Evolutionary conservation across 1,284 basidiomycete genomes (phyloP), one percentile per base, ranked within the genome.

Genomic region (Termitomyces sp.): DNA sequence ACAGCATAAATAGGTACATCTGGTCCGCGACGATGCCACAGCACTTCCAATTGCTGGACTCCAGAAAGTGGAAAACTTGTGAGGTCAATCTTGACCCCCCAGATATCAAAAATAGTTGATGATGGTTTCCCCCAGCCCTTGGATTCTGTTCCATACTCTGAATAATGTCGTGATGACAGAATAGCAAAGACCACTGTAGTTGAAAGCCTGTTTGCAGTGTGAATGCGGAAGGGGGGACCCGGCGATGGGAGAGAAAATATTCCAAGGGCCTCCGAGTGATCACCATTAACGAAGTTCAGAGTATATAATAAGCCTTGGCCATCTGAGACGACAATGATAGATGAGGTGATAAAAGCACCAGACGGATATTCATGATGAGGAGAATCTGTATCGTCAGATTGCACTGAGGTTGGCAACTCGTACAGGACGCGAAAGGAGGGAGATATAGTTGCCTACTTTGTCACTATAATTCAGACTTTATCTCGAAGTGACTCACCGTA

Each of bases 321-420:
- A 61, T 93, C 88, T 3, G 88, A 79, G 41, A 90, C 76, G 34
- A 88, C 74, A 62, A 84, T 79, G 3, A 73, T 70, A 0, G 71
- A 70, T 0, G 75, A 61, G 28, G 78, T 72, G 24, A 91, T 65
- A 52, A 88, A 83, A 0, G 77, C 72, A 3, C 80, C 81, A 1
- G 88, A 89, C 0, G 94, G 90, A 67, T 94, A 96, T 70, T 95
- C 93, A 53, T 66, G 72, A 62, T 78, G 82, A 21, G 68, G 66
- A 2, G 67, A 58, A 47, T 74, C 70, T 26, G 65, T 61, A 40
- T 65, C 64, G 3, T 71, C 65, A 3, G 76, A 68, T 40, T 73
- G 68, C 40, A 85, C 68, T 8, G 78, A 70, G 38, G 65, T 70
- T 0, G 88, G 84, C 10, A 93, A 75, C 56, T 84, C 77, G 59